Conservation (phyloP, 2,329 filamentous ascomycete genomes). For the Alternaria sp. region DNA sequence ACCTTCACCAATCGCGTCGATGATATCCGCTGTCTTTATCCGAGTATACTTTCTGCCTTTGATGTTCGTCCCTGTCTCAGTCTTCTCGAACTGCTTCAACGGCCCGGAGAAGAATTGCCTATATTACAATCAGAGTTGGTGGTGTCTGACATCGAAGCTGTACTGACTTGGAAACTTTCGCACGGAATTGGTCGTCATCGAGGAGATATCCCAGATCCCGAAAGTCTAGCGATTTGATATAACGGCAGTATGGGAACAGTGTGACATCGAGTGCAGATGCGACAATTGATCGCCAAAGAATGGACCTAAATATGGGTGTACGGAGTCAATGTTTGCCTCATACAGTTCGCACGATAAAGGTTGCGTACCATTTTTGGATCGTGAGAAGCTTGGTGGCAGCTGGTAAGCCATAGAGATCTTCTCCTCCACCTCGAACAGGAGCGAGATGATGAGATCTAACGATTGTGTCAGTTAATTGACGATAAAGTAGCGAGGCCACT, state of each 20-base stretch:
- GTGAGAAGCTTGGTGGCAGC: slow-evolving; percentile 52
- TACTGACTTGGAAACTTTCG: slow-evolving; percentile 62
- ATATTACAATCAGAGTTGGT: slow-evolving; percentile 9
- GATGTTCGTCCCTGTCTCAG: slow-evolving; percentile 26
- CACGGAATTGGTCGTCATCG: slow-evolving; percentile 64
- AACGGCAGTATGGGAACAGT: slow-evolving; percentile 71
- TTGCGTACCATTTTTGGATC: slow-evolving; percentile 59
- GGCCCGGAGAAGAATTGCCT: slow-evolving; percentile 61
- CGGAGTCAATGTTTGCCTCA: background rate
- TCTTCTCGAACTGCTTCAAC: slow-evolving; percentile 52
- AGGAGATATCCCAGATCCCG: slow-evolving; percentile 66
- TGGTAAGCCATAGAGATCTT: slow-evolving; percentile 41
- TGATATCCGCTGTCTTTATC: slow-evolving; percentile 51
- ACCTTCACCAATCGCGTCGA: slow-evolving; percentile 59
- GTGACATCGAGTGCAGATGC: slow-evolving; percentile 68
- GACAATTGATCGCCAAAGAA: slow-evolving; percentile 72
- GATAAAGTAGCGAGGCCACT: background rate
- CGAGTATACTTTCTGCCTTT: slow-evolving; percentile 39
- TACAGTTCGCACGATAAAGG: background rate
- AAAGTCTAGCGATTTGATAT: slow-evolving; percentile 69
- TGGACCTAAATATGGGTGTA: slow-evolving; percentile 45
- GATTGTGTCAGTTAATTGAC: background rate
- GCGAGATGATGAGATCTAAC: slow-evolving; percentile 52
- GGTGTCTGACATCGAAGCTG: background rate
- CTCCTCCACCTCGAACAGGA: slow-evolving; percentile 54